Percentiles rank a stretch among this genome's conserved stretches.
These are phyloP conservation scores for Symmetrospora coprosmae DNA, from an alignment of 768 basidiomycete species.

Conservation along the genomic window DNA sequence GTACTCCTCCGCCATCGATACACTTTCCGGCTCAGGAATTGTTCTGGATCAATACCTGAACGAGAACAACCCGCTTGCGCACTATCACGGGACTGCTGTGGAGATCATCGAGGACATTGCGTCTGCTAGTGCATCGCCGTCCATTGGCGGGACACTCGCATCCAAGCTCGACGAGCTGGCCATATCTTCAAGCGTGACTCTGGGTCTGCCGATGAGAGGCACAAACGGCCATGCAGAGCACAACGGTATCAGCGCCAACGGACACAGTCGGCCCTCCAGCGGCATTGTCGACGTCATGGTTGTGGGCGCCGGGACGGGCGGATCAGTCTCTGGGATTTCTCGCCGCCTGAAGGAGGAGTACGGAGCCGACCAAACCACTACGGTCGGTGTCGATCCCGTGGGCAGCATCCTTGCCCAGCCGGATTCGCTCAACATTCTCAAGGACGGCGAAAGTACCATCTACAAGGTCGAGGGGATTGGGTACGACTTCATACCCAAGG, in stretches of 20 bases:
- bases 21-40: too few species aligned
- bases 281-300: constrained; percentile 66
- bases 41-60: constrained; percentile 74
- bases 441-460: constrained; percentile 41
- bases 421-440: constrained; percentile 46
- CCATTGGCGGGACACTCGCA: too few species aligned
- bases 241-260: neutral
- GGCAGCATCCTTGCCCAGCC: constrained; percentile 78
- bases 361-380: constrained; percentile 42
- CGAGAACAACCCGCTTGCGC: constrained; percentile 53
- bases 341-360: constrained; percentile 73
- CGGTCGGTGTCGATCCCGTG: constrained; percentile 86
- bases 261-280: constrained; percentile 43
- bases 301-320: constrained; percentile 84
- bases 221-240: neutral
- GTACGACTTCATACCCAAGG: constrained; percentile 49
- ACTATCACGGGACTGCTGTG: constrained; percentile 75
- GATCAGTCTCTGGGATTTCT: constrained; percentile 78
- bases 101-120: constrained; percentile 76
- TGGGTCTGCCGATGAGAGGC: too few species aligned
- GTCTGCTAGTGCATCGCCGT: too few species aligned
- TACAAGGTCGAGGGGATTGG: constrained; percentile 90
- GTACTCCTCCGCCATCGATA: too few species aligned
- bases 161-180: neutral
- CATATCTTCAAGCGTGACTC: too few species aligned